Conservation (phyloP, 306 rosid species). For the Chamaecrista fasciculata region DNA sequence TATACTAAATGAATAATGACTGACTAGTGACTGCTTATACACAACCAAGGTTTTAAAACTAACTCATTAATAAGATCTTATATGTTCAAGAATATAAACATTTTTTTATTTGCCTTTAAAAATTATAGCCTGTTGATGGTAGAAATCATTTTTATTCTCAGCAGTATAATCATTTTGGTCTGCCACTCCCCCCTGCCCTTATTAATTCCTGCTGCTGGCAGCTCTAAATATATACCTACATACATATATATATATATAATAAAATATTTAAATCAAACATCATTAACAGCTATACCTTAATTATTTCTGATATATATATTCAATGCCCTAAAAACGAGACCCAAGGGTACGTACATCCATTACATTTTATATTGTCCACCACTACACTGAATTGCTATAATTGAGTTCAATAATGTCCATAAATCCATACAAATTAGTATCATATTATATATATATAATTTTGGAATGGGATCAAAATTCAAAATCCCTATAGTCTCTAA, state of each 20-base stretch:
- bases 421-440: no score
- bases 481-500: neutral
- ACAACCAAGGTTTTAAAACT: neutral
- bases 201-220: slow-evolving; percentile 14
- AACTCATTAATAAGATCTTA: no score
- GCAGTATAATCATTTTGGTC: slow-evolving; percentile 41
- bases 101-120: neutral
- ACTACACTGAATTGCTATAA: no score
- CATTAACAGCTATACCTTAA: neutral
- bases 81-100: no score
- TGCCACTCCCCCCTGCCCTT: slow-evolving; percentile 32
- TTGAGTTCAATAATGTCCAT: no score
- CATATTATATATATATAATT: no score
- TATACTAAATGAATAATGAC: no score
- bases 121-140: slow-evolving; percentile 26
- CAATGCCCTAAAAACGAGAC: neutral
- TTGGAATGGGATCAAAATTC: no score
- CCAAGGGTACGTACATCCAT: neutral
- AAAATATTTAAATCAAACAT: neutral
- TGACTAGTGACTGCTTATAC: no score
- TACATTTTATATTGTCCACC: neutral
- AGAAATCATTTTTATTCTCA: slow-evolving; percentile 28
- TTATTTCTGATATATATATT: neutral
- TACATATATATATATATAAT: no score
- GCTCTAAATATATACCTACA: neutral